Evolutionary conservation across 2,329 filamentous ascomycete species (phyloP).

Genomic region (Aspergillus fructus): DNA sequence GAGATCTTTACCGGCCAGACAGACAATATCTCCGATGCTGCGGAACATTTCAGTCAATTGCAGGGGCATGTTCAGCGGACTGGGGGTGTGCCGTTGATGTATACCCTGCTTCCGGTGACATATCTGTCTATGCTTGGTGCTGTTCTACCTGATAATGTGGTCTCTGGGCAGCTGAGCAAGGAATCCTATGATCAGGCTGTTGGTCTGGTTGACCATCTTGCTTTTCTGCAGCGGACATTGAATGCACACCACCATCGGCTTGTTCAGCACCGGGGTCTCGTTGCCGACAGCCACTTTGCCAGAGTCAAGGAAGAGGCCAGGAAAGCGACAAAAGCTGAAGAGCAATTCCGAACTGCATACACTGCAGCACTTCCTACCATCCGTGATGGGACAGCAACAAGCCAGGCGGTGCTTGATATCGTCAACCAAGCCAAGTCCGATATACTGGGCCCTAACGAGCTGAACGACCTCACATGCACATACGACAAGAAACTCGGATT

Average conservation of each 20-base stretch:
- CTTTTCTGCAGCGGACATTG: not conserved
- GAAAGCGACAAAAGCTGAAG: not conserved
- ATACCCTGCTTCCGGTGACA: constrained; percentile 1
- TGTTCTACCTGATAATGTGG: not conserved
- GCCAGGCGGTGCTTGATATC: not conserved
- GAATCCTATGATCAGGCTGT: not conserved
- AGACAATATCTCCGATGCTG: not conserved
- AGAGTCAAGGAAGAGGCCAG: not conserved
- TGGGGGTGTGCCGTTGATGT: constrained; percentile 3
- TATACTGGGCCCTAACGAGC: not conserved
- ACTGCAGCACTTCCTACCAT: not conserved
- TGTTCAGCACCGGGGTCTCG: not conserved
- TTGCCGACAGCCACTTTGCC: not conserved
- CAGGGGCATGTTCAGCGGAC: not conserved
- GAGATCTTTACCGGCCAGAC: not conserved
- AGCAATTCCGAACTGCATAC: not conserved
- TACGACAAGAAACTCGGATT: constrained; percentile 3
- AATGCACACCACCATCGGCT: constrained; percentile 1
- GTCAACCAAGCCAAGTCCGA: not conserved
- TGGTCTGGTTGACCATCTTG: not conserved
- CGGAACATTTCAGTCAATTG: constrained; percentile 1
- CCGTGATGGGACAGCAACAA: not conserved
- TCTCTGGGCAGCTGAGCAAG: not conserved
- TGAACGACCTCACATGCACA: not conserved
- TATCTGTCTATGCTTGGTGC: constrained; percentile 5